Evolutionary conservation across 176 grass and related monocot genomes (phyloP).

Genomic region (Cenchrus purpureus): DNA sequence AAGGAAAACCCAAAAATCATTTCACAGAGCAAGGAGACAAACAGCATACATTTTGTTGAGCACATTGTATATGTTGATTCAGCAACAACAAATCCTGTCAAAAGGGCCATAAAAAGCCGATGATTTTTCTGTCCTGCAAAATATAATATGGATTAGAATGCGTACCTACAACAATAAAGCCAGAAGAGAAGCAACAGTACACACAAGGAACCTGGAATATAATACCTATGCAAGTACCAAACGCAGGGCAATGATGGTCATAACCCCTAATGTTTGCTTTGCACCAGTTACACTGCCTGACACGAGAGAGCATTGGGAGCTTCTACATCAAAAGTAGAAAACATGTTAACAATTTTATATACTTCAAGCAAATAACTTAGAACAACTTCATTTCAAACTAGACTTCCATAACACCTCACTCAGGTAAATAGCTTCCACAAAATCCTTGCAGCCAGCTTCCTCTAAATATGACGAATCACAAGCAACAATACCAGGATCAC

Average conservation of each 20-base stretch:
- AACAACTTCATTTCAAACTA: constrained; percentile 39
- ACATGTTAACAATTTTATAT: constrained; percentile 25
- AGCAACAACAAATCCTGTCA: constrained; percentile 91
- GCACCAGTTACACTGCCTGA: constrained; percentile 82
- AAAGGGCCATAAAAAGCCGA: constrained; percentile 80
- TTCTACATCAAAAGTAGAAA: constrained; percentile 53
- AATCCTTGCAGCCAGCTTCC: constrained; percentile 72
- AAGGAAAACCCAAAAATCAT: constrained; percentile 14
- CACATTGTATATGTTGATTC: constrained; percentile 97
- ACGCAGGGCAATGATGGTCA: constrained; percentile 92
- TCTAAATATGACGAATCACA: constrained; percentile 68
- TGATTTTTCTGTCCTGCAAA: constrained; percentile 91
- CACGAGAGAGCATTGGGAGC: constrained; percentile 65
- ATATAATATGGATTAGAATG: constrained; percentile 30
- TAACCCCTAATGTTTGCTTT: constrained; percentile 82
- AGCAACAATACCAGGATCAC: constrained; percentile 82
- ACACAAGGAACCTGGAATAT: background rate
- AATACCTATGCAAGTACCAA: constrained; percentile 97
- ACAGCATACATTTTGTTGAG: constrained; percentile 80
- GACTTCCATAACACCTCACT: constrained; percentile 61
- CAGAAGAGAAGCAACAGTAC: constrained; percentile 21
- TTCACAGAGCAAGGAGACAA: constrained; percentile 34
- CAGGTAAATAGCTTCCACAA: constrained; percentile 54
- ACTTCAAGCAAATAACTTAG: constrained; percentile 26
- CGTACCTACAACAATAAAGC: background rate